These are phyloP conservation scores for Aspergillus sp. DNA, from an alignment of 2,329 filamentous ascomycete genomes.

Conservation along the genomic window DNA sequence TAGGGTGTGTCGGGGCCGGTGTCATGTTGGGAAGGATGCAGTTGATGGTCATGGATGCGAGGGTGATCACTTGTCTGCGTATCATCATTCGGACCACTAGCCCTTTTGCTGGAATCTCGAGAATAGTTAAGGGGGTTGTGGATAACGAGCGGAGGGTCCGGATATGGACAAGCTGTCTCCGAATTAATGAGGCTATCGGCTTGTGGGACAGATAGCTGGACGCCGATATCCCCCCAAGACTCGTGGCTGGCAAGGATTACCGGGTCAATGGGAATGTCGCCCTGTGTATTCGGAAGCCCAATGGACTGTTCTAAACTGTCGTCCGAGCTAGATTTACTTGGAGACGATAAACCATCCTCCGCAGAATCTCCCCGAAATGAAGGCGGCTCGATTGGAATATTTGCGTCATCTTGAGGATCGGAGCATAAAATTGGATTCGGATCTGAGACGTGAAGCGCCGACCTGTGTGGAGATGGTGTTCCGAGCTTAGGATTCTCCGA, in stretches of 20 bases:
- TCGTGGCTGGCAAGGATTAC: slow-evolving; percentile 17
- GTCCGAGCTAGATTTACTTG: slow-evolving; percentile 3
- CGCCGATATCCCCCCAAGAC: slow-evolving; percentile 9
- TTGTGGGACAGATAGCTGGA: slow-evolving; percentile 5
- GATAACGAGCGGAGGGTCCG: slow-evolving; percentile 8
- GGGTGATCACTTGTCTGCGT: slow-evolving; percentile 5
- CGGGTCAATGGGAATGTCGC: slow-evolving; percentile 18
- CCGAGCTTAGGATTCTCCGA: not conserved
- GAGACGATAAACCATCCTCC: slow-evolving; percentile 8
- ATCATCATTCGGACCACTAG: not conserved
- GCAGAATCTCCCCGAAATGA: slow-evolving; percentile 10
- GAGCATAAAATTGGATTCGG: not conserved
- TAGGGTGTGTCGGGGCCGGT: not conserved
- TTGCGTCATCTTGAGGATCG: slow-evolving; percentile 7
- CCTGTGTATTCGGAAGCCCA: slow-evolving; percentile 6
- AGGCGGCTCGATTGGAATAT: slow-evolving; percentile 4
- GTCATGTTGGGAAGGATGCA: slow-evolving; percentile 1
- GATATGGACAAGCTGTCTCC: slow-evolving; percentile 12
- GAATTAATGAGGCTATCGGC: slow-evolving; percentile 5
- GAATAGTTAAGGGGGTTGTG: not conserved
- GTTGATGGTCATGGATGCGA: slow-evolving; percentile 2
- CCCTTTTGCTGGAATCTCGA: slow-evolving; percentile 4
- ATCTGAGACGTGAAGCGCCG: not conserved
- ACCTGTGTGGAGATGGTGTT: slow-evolving; percentile 1
- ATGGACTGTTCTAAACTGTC: slow-evolving; percentile 8